phyloP scores from a whole-genome alignment of 495 filamentous ascomycete genomes.

The Cercophora sp. region DNA sequence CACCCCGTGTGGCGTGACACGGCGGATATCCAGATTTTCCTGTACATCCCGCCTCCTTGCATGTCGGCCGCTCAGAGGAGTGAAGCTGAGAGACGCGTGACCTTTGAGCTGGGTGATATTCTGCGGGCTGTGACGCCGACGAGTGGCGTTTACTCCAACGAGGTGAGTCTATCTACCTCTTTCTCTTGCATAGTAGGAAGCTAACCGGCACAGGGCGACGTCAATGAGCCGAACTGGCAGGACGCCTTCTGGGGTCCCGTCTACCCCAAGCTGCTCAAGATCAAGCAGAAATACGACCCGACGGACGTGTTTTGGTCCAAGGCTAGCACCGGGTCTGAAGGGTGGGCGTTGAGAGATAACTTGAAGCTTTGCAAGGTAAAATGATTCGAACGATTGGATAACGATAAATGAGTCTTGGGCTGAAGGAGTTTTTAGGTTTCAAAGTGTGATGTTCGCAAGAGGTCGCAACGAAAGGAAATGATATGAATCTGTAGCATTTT shows the following conservation, averaged over 20 bases:
- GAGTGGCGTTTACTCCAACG: conserved; percentile 34
- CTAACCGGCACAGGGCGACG: conserved; percentile 35
- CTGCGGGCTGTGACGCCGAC: conserved; percentile 24
- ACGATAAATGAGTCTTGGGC: too few species aligned
- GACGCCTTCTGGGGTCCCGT: conserved; percentile 28
- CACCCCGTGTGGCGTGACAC: conserved; percentile 45
- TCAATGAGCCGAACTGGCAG: conserved; percentile 31
- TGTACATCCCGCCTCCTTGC: conserved; percentile 6
- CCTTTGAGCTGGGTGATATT: conserved; percentile 1
- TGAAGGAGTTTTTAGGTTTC: too few species aligned
- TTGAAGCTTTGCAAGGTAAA: conserved; percentile 13
- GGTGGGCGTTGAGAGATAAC: conserved; percentile 12
- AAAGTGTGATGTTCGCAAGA: too few species aligned
- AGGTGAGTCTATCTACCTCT: conserved; percentile 25
- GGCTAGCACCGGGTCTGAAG: conserved; percentile 15
- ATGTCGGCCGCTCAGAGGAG: neutral
- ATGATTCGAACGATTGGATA: too few species aligned
- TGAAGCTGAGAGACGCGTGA: neutral
- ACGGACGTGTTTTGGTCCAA: conserved; percentile 17
- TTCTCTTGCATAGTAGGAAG: too few species aligned
- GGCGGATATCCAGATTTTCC: conserved; percentile 4
- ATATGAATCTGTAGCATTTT: too few species aligned
- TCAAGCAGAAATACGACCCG: conserved; percentile 32
- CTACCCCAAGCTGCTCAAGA: conserved; percentile 21
- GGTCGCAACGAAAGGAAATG: too few species aligned